phyloP scores from a whole-genome alignment of 768 basidiomycete species.

The Boletus tomentosulus region DNA sequence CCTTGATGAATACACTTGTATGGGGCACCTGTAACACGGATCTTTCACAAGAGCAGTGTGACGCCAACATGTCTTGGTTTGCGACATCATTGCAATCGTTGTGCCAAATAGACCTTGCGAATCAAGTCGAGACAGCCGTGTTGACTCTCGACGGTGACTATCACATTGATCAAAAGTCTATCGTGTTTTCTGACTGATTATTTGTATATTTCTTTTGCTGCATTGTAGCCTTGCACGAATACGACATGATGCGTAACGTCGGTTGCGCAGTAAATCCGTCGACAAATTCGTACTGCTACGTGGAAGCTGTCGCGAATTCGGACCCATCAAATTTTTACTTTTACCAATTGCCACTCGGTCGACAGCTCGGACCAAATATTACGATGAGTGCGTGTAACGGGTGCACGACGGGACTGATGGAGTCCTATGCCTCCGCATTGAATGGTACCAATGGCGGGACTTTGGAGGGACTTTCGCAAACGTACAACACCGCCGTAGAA shows the following conservation, averaged over 20 bases:
- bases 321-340: conserved; percentile 69
- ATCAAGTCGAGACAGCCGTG: conserved; percentile 48
- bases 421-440: conserved; percentile 46
- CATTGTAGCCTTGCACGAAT: conserved; percentile 55
- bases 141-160: conserved; percentile 53
- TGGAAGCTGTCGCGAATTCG: conserved; percentile 53
- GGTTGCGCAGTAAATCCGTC: conserved; percentile 58
- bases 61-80: conserved; percentile 66
- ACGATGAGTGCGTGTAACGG: conserved; percentile 54
- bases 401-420: conserved; percentile 61
- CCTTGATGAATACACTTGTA: conserved; percentile 59
- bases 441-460: conserved; percentile 29
- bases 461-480: conserved; percentile 38
- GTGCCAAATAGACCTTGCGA: conserved; percentile 55
- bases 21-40: conserved; percentile 81
- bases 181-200: not conserved
- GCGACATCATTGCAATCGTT: conserved; percentile 41
- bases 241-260: conserved; percentile 53
- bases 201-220: not conserved
- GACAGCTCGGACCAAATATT: conserved; percentile 42
- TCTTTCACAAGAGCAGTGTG: conserved; percentile 46
- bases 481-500: conserved; percentile 48
- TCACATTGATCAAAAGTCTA: not conserved
- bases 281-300: conserved; percentile 68
- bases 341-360: conserved; percentile 64